Evolutionary conservation across 2,329 filamentous ascomycete genomes (phyloP), one percentile per base, ranked within the genome.

Genomic region (Talaromyces albobiverticillius): DNA sequence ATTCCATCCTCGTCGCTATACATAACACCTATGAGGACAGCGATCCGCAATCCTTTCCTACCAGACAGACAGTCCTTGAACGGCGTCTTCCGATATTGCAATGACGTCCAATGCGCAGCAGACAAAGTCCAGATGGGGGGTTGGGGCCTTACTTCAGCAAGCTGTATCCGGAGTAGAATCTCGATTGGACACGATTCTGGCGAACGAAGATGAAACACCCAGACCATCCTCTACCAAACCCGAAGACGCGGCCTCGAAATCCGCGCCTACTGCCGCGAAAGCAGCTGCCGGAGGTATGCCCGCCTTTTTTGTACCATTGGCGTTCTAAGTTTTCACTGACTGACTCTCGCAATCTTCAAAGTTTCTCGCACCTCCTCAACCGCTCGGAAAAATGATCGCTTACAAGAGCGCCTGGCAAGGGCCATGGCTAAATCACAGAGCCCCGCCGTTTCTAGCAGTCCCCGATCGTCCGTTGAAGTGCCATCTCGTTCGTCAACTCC

Each of bases 111-210:
- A 69, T 52, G 51, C 61, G 6, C 64, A 66, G 18, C 74, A 73
- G 53, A 61, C 82, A 61, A 76, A 80, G 57, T 82, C 82, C 48
- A 82, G 82, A 83, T 91, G 88, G 88, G 88, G 87, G 43, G 85
- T 74, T 46, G 69, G 71, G 11, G 70, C 84, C 29, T 87, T 96
- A 68, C 81, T 96, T 57, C 89, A 91, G 60, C 90, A 93, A 72
- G 92, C 93, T 59, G 90, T 97, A 57, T 91, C 92, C 52, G 92
- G 92, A 57, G 88, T 99, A 55, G 94, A 99, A 75, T 95, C 92
- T 56, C 86, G 89, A 41, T 82, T 99, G 56, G 94, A 99, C 71
- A 92, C 84, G 47, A 95, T 99, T 55, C 81, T 99, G 57, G 85
- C 90, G 51, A 92, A 96, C 61, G 85, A 89, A 53, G 84, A 87